These are phyloP conservation scores for Aureobasidium sp. DNA, from an alignment of 2,329 filamentous ascomycete genomes.

Conservation along the genomic window DNA sequence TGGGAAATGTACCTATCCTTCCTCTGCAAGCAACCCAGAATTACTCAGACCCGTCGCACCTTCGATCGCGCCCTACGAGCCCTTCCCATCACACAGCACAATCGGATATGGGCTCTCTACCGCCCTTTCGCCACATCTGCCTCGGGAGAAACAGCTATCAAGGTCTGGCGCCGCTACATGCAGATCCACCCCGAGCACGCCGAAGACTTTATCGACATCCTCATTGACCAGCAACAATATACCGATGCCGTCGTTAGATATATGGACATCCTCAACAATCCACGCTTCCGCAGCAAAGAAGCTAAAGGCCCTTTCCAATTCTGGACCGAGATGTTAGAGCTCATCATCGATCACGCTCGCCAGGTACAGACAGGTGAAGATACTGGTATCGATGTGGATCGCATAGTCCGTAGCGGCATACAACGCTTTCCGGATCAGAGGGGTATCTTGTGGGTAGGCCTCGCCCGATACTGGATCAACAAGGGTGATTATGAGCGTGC, in stretches of 20 bases:
- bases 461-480: slow-evolving; percentile 95
- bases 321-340: slow-evolving; percentile 95
- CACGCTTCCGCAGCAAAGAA: slow-evolving; percentile 83
- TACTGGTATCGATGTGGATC: slow-evolving; percentile 80
- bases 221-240: slow-evolving; percentile 74
- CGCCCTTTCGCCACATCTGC: slow-evolving; percentile 85
- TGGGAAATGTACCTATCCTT: slow-evolving; percentile 98
- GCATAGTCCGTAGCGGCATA: slow-evolving; percentile 88
- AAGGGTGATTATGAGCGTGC: slow-evolving; percentile 88
- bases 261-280: slow-evolving; percentile 85
- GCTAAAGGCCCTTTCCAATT: slow-evolving; percentile 93
- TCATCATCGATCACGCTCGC: slow-evolving; percentile 78
- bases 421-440: slow-evolving; percentile 85
- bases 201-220: slow-evolving; percentile 89
- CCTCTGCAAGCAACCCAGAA: slow-evolving; percentile 80
- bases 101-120: slow-evolving; percentile 90
- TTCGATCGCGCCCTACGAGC: slow-evolving; percentile 91
- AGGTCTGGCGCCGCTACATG: slow-evolving; percentile 93
- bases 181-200: slow-evolving; percentile 92
- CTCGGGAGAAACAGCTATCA: slow-evolving; percentile 81
- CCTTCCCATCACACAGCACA: slow-evolving; percentile 89
- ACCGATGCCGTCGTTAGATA: slow-evolving; percentile 88
- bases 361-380: slow-evolving; percentile 76
- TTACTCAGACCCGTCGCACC: slow-evolving; percentile 76
- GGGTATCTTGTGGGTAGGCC: slow-evolving; percentile 87